phyloP scores from a whole-genome alignment of 1,284 basidiomycete genomes.

The Ceratobasidium theobromae region DNA sequence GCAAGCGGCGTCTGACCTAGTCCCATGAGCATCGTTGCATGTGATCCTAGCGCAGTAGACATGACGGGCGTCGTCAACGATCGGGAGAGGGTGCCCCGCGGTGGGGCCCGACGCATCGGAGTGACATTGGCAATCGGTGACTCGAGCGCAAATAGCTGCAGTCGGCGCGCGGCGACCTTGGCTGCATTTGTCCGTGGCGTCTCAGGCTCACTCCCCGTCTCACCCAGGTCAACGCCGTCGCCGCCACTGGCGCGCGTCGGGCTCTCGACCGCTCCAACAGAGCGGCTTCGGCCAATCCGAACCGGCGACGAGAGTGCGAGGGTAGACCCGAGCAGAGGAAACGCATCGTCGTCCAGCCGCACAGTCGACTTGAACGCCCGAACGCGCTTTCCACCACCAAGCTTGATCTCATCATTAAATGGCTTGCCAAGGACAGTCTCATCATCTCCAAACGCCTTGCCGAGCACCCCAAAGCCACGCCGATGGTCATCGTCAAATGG shows the following conservation, averaged over 20 bases:
- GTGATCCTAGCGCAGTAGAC: conserved; percentile 19
- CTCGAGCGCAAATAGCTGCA: conserved; percentile 28
- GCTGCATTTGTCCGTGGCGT: conserved; percentile 28
- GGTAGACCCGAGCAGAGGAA: conserved; percentile 9
- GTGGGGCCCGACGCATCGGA: not conserved
- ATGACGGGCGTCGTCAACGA: conserved; percentile 24
- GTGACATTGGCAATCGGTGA: conserved; percentile 23
- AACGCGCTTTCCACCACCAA: conserved; percentile 15
- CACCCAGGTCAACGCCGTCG: not conserved
- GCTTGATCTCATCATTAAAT: not conserved
- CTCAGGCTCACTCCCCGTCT: conserved; percentile 26
- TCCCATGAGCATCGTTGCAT: conserved; percentile 4
- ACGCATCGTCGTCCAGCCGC: conserved; percentile 16
- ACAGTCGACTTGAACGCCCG: conserved; percentile 28
- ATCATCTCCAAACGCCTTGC: conserved; percentile 30
- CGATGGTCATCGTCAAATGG: conserved; percentile 26
- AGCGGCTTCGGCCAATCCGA: conserved; percentile 12
- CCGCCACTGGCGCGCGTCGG: conserved; percentile 3
- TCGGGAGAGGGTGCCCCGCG: conserved; percentile 16
- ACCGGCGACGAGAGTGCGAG: conserved; percentile 6
- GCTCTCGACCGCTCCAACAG: conserved; percentile 10
- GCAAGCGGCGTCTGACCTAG: conserved; percentile 20
- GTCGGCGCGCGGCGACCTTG: conserved; percentile 30
- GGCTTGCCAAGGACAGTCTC: not conserved
- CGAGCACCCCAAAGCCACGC: conserved; percentile 22